Base-by-base conservation (phyloP, 768 basidiomycete species). In the Mycena polygramma region DNA sequence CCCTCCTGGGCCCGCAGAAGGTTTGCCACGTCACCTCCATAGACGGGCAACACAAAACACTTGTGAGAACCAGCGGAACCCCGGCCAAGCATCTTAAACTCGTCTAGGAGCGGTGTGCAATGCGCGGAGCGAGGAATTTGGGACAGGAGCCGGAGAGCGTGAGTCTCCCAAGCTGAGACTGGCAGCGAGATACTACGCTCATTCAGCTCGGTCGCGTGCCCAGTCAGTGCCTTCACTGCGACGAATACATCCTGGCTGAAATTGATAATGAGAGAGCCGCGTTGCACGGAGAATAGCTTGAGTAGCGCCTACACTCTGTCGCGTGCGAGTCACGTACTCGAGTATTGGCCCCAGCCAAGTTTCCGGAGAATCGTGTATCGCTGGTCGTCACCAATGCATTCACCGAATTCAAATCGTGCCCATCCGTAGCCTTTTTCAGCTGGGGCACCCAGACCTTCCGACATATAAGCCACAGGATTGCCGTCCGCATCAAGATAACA, bases 341-440 rank as follows among this genome's bases (percentile, higher is more conserved):
- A 77, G 37, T 74, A 67, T 76, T 75, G 76, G 15, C 80, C 79
- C 78, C 77, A 81, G 15, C 79, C 79, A 8, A 82, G 76, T 66
- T 81, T 81, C 14, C 75, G 70, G 6, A 71, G 41, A 60, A 80
- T 63, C 14, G 54, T 72, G 69, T 77, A 82, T 19, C 75, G 72
- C 17, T 76, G 59, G 60, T 76, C 74, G 26, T 70, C 74, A n/a
- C 80, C 80, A 45, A 81, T 57, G 0, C 43, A 22, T 7, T 81
- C 69, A 11, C 75, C 76, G 54, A 78, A 79, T 51, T 78, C 74
- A 43, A 80, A 48, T 54, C 66, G 74, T 46, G 70, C 48, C 57
- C 51, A 81, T 55, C 80, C 80, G 68, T 77, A 75, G 53, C 78
- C 79, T n/a, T 77, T 41, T 20, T 58, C 59, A 19, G 72, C 75